Percentiles rank a stretch among this genome's conserved stretches.
Evolutionary conservation across 2,329 filamentous ascomycete genomes (phyloP).

Genomic region (Sporothrix brunneoviolacea): DNA sequence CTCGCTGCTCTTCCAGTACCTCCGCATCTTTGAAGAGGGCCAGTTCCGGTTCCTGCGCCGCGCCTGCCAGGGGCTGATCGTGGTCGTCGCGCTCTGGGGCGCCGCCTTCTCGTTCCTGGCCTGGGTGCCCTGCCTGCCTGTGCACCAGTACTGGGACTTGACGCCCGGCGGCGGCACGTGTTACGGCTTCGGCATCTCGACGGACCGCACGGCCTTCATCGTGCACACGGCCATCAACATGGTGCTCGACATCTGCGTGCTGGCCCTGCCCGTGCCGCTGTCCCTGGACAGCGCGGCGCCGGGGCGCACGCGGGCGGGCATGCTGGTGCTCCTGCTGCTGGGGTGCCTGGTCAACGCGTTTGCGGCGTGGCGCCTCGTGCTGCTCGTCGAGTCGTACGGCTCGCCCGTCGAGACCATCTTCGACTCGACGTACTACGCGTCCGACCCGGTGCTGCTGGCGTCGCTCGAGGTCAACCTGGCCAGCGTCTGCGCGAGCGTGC

Average conservation of each 20-base stretch:
- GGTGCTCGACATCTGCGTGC: constrained; percentile 27
- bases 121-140: constrained; percentile 21
- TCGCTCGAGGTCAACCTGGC: constrained; percentile 25
- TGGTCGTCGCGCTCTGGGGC: constrained; percentile 20
- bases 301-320: constrained; percentile 23
- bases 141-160: constrained; percentile 19
- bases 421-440: constrained; percentile 25
- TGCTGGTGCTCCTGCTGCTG: constrained; percentile 21
- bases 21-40: constrained; percentile 19
- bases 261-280: constrained; percentile 28
- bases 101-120: constrained; percentile 19
- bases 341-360: constrained; percentile 17
- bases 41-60: neutral
- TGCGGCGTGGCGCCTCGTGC: constrained; percentile 21
- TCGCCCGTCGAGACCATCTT: constrained; percentile 19
- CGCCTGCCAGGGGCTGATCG: constrained; percentile 17
- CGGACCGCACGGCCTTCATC: constrained; percentile 20
- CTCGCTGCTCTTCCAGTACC: constrained; percentile 22
- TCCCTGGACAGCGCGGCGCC: constrained; percentile 23
- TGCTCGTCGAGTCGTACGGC: constrained; percentile 19
- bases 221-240: constrained; percentile 30
- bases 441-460: constrained; percentile 20
- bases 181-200: constrained; percentile 18
- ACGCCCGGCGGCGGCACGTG: constrained; percentile 11
- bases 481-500: constrained; percentile 17